phyloP scores from a whole-genome alignment of 1,284 basidiomycete species.

The Cryptococcus wingfieldii region DNA sequence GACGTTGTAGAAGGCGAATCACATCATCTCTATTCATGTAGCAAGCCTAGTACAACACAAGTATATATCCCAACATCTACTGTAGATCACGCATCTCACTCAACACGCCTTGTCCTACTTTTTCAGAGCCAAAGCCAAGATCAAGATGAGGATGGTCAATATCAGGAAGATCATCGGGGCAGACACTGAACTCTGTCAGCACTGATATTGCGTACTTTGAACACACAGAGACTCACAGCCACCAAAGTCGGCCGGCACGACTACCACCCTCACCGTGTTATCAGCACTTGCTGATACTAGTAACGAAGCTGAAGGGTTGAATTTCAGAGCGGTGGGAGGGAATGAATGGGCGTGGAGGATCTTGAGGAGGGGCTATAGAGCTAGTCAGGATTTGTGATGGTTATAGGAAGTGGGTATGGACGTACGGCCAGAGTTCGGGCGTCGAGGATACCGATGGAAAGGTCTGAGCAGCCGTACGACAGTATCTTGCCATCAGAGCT shows the following conservation, averaged over 20 bases:
- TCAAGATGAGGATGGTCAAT: slow-evolving; percentile 17
- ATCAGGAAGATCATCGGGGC: slow-evolving; percentile 9
- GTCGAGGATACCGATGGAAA: slow-evolving; percentile 80
- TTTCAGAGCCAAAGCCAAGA: slow-evolving; percentile 16
- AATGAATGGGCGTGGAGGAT: slow-evolving; percentile 94
- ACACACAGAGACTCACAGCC: slow-evolving; percentile 27
- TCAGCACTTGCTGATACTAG: slow-evolving; percentile 91
- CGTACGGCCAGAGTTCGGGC: slow-evolving; percentile 71
- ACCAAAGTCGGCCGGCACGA: slow-evolving; percentile 57
- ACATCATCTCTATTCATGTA: not conserved
- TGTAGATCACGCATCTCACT: not conserved
- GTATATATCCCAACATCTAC: not conserved
- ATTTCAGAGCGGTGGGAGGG: slow-evolving; percentile 81
- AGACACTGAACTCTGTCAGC: slow-evolving; percentile 9
- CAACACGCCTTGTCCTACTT: not conserved
- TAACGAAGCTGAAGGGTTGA: slow-evolving; percentile 75
- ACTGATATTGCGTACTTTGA: not conserved
- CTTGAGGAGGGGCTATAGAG: slow-evolving; percentile 67
- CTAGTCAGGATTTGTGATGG: not conserved
- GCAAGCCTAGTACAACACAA: not conserved
- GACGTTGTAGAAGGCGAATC: not conserved
- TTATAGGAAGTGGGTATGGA: not conserved
- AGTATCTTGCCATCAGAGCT: slow-evolving; percentile 77
- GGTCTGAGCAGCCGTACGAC: slow-evolving; percentile 83
- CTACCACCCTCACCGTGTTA: slow-evolving; percentile 76